These are phyloP conservation scores for Tuctoria greenei DNA, from an alignment of 176 grass and related monocot genomes.

Conservation along the genomic window DNA sequence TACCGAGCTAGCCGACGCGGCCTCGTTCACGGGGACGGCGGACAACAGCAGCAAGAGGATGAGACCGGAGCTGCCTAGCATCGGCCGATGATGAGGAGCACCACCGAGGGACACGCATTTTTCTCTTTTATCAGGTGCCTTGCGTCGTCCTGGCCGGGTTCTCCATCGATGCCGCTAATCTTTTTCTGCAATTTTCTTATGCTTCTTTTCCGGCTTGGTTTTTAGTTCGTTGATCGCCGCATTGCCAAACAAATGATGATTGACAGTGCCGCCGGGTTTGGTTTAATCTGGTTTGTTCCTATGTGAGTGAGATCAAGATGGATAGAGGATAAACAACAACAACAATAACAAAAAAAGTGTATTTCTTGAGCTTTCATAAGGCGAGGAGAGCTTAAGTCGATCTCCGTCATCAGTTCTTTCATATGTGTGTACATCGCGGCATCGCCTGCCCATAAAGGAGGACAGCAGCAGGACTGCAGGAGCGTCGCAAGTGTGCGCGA, in stretches of 20 bases:
- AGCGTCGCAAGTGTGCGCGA: not conserved
- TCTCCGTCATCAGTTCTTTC: not conserved
- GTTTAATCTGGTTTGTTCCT: constrained; percentile 33
- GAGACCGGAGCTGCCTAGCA: constrained; percentile 30
- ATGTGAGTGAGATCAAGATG: constrained; percentile 15
- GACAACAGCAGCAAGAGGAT: constrained; percentile 30
- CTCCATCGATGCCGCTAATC: not conserved
- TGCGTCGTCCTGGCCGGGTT: not conserved
- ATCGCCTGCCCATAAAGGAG: not conserved
- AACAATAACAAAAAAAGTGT: not conserved
- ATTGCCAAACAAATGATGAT: constrained; percentile 31
- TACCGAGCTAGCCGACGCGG: not conserved
- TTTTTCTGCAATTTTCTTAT: not conserved
- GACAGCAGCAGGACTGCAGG: not conserved
- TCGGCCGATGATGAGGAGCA: constrained; percentile 28
- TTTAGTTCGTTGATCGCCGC: constrained; percentile 34
- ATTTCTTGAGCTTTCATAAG: constrained; percentile 28
- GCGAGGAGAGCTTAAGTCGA: constrained; percentile 29
- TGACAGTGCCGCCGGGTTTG: constrained; percentile 24
- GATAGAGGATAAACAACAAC: not conserved
- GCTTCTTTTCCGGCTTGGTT: not conserved
- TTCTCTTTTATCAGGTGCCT: not conserved
- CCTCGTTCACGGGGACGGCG: constrained; percentile 14
- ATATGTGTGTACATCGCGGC: not conserved
- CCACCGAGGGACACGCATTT: constrained; percentile 24